Base-by-base conservation (phyloP, 768 basidiomycete genomes). In the Mycena kentingensis region DNA sequence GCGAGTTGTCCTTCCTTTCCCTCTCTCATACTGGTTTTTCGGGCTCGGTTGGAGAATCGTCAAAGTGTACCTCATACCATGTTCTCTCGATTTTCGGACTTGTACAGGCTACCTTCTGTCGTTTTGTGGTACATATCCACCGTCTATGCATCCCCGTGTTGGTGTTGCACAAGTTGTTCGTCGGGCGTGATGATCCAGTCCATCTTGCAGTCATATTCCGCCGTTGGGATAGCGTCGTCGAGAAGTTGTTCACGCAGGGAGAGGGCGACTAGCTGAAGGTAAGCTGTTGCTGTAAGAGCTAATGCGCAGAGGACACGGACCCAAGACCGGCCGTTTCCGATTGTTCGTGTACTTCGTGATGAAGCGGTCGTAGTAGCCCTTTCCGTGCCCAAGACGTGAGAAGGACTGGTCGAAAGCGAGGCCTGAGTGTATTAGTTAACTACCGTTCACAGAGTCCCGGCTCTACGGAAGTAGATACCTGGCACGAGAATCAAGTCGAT, bases 351-450 rank as follows among this genome's bases (percentile, higher is more conserved):
- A 90, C 1, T 74, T 66, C 3, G 81, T 68, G 29, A 92, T 72
- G 68, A 88, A 92, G 13, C 77, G 74, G 69, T 92, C 90, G 60
- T 92, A 92, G 69, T 87, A 90, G 5, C 90, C 90, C 66, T 88
- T 92, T 21, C 90, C 89, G 58, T 90, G 88, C 10, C 90, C 90
- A 25, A 92, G 77, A 26, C 90, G 83, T 42, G 82, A 82, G 48
- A 85, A 65, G 15, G 78, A 77, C 35, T 71, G 74, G 69, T 91
- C 89, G 59, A 91, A 92, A 10, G 85, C 90, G 41, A 92, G 48
- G 78, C 36, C 87, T 90, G 47, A 46, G 39, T 35, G 22, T n/a
- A 49, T 19, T 3, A 31, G 39, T 41, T 47, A 41, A 46, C 34
- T 10, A 47, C 25, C 31, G 39, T 18, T 22, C 8, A 12, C 15